Evolutionary conservation across 116 monocot genomes (phyloP), one percentile per base, ranked within the genome.

Genomic region (Cymodocea nodosa): DNA sequence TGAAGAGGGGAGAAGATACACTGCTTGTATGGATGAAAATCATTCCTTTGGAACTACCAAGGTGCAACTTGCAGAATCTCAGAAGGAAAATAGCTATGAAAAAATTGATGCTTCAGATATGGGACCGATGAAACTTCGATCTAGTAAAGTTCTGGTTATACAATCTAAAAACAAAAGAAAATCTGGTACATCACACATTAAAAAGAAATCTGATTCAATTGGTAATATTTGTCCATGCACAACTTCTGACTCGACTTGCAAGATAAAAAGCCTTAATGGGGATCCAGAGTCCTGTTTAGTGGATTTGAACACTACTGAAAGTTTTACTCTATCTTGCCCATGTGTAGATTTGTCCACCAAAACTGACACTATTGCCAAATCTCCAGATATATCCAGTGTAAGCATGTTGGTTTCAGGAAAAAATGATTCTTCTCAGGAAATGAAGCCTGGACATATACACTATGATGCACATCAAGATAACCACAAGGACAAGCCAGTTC

Each of bases 1-100:
- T 30, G 30, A 64, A 9, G 20, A 16, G 63, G 54, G 23, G 44
- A 59, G 12, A 2, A 19, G 19, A 54, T 39, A 22, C 36, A 14
- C 13, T 44, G 16, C 68, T 37, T 63, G 55, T 63, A 11, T 63
- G 52, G 53, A 71, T 20, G 52, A 63, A 64, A 62, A 52, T 56
- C 37, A 56, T 48, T 11, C 52, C 22, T 5, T 22, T 39, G 53
- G 25, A 23, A 37, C 18, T 25, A 6, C 56, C 10, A 52, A 64
- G 53, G 51, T 55, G 35, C 35, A 55, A 37, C 20, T 62, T 35
- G 16, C 35, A 62, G 63, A 63, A 37, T 8, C 22, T 63, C 22
- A 55, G 16, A 71, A 15, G 11, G 5, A 23, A 63, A 71, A 11
- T 12, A 56, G 30, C 24, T 12, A 18, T 62, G 20, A n/a, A 64